Evolutionary conservation across 495 filamentous ascomycete species (phyloP).

Genomic region (Talaromyces ruber): DNA sequence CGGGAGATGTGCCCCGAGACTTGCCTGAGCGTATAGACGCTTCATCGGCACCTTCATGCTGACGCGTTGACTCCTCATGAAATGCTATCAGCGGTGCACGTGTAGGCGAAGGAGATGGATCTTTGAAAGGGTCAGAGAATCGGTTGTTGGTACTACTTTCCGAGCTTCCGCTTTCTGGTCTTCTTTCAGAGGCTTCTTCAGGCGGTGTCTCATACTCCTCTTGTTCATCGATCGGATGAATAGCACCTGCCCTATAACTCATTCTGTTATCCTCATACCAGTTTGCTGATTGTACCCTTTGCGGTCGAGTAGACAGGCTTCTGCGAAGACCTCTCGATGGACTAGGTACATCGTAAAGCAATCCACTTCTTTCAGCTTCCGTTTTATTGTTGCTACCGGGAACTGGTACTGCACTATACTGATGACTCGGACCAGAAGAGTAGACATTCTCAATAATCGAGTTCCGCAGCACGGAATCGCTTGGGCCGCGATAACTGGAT

Average conservation of each 20-base stretch:
- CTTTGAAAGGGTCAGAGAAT: slow-evolving; percentile 5
- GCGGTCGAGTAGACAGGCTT: slow-evolving; percentile 18
- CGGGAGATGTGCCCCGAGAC: slow-evolving; percentile 29
- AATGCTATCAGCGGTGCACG: not conserved
- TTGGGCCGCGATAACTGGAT: slow-evolving; percentile 1
- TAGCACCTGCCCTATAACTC: slow-evolving; percentile 39
- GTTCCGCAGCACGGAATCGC: not conserved
- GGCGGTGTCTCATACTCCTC: slow-evolving; percentile 52
- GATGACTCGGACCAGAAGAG: slow-evolving; percentile 1
- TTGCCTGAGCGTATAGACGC: not conserved
- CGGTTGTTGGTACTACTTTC: not conserved
- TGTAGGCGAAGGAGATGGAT: not conserved
- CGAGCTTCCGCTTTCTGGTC: slow-evolving; percentile 5
- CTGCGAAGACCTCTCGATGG: slow-evolving; percentile 42
- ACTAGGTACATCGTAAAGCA: slow-evolving; percentile 47
- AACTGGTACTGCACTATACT: slow-evolving; percentile 6
- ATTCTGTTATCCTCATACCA: slow-evolving; percentile 38
- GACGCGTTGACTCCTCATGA: not conserved
- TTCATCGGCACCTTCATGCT: not conserved
- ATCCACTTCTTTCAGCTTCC: slow-evolving; percentile 44
- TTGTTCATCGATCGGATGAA: slow-evolving; percentile 60
- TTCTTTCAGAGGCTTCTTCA: slow-evolving; percentile 16
- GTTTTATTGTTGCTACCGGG: slow-evolving; percentile 7
- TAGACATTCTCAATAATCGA: slow-evolving; percentile 5
- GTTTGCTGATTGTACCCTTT: slow-evolving; percentile 18